phyloP scores from a whole-genome alignment of 306 rosid genomes.

The Vicia sativa region DNA sequence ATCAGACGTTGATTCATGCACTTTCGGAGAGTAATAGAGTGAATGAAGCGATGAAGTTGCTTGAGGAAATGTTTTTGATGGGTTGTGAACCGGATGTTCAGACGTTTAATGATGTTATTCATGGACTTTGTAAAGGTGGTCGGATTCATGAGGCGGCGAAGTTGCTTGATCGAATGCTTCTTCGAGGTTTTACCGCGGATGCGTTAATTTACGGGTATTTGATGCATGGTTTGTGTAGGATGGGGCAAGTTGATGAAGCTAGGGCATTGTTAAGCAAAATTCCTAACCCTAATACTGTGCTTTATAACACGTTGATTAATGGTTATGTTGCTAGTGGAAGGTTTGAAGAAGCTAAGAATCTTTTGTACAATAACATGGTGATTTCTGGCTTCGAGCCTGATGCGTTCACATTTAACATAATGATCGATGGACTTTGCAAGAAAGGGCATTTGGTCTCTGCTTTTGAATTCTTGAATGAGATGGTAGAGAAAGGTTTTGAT shows the following conservation, averaged over 20 bases:
- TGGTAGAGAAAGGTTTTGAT: conserved; percentile 60
- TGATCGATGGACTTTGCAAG: conserved; percentile 79
- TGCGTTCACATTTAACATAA: conserved; percentile 74
- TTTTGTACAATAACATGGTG: conserved; percentile 58
- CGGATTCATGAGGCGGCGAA: conserved; percentile 78
- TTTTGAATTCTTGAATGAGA: conserved; percentile 61
- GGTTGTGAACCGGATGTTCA: conserved; percentile 88
- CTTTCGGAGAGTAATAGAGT: conserved; percentile 63
- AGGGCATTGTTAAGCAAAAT: conserved; percentile 61
- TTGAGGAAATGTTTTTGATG: conserved; percentile 94
- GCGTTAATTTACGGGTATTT: conserved; percentile 73
- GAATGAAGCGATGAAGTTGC: conserved; percentile 67
- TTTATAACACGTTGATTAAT: conserved; percentile 72
- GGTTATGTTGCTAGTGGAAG: conserved; percentile 74
- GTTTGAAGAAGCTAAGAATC: conserved; percentile 69
- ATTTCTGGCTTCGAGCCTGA: conserved; percentile 66
- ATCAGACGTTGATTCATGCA: conserved; percentile 87
- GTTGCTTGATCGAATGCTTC: conserved; percentile 79
- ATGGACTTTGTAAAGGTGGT: conserved; percentile 66
- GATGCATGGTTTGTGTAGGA: conserved; percentile 70
- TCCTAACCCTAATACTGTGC: conserved; percentile 62
- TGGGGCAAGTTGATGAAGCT: conserved; percentile 79
- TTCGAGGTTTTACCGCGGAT: conserved; percentile 69
- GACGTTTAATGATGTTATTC: conserved; percentile 82
- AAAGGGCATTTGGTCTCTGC: conserved; percentile 73